Evolutionary conservation across 2,329 filamentous ascomycete species (phyloP).

Genomic region (Colletotrichum phormii): DNA sequence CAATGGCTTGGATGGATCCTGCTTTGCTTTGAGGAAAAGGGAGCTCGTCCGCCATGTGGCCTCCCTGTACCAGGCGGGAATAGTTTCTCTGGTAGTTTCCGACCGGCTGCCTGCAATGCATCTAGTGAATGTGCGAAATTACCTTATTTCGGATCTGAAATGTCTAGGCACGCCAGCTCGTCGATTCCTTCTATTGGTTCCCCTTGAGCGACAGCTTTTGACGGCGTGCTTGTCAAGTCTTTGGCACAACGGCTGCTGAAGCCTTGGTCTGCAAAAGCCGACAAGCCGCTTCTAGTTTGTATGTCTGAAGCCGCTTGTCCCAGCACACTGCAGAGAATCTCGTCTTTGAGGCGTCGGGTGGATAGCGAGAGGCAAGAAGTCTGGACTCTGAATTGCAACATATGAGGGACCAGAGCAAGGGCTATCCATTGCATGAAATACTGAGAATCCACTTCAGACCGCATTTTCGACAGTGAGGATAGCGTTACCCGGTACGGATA

Average conservation of each 20-base stretch:
- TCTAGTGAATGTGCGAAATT: slow-evolving; percentile 31
- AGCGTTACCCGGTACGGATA: not conserved
- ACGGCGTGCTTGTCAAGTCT: not conserved
- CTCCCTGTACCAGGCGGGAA: slow-evolving; percentile 32
- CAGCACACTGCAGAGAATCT: not conserved
- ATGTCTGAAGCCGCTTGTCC: not conserved
- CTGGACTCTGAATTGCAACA: slow-evolving; percentile 2
- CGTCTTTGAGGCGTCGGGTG: slow-evolving; percentile 12
- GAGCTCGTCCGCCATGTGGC: slow-evolving; percentile 34
- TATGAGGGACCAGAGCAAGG: slow-evolving; percentile 5
- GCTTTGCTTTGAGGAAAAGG: slow-evolving; percentile 24
- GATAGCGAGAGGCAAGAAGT: slow-evolving; percentile 1
- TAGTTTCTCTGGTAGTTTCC: slow-evolving; percentile 18
- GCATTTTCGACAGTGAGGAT: slow-evolving; percentile 3
- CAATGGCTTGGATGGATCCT: slow-evolving; percentile 17
- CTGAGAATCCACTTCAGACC: not conserved
- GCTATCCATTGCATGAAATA: slow-evolving; percentile 9
- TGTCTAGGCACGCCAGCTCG: not conserved
- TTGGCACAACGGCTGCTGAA: not conserved
- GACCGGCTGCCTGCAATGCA: slow-evolving; percentile 16
- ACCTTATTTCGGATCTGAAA: slow-evolving; percentile 31
- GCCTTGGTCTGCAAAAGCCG: not conserved
- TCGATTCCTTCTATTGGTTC: slow-evolving; percentile 8
- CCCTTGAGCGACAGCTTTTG: not conserved
- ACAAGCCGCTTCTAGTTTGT: not conserved